These are phyloP conservation scores for Penicillium canescens DNA, from an alignment of 495 filamentous ascomycete species.

Conservation along the genomic window DNA sequence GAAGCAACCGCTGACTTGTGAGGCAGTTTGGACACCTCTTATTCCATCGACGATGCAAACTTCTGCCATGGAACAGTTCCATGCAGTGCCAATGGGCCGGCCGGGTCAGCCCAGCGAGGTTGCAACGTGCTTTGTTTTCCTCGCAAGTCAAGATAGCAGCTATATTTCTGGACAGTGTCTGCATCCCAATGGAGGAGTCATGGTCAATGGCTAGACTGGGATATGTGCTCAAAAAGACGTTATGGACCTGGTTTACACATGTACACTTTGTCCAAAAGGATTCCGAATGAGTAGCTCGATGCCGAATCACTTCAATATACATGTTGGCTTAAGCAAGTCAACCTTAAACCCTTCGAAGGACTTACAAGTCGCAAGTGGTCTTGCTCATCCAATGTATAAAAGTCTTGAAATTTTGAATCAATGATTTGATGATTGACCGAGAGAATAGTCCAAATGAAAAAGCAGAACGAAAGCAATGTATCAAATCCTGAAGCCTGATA, in stretches of 20 bases:
- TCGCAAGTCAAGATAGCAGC: slow-evolving; percentile 74
- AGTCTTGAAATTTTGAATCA: too few relatives aligned
- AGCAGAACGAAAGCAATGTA: slow-evolving; percentile 4
- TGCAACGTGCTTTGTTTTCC: slow-evolving; percentile 82
- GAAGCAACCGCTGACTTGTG: background rate
- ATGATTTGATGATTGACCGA: background rate
- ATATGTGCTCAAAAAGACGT: background rate
- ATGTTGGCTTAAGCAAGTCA: too few relatives aligned
- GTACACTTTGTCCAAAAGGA: too few relatives aligned
- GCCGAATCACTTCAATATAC: too few relatives aligned
- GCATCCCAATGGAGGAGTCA: slow-evolving; percentile 67
- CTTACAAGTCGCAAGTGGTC: too few relatives aligned
- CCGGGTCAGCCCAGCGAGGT: slow-evolving; percentile 79
- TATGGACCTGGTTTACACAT: too few relatives aligned
- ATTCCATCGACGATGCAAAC: slow-evolving; percentile 78
- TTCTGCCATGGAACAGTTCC: slow-evolving; percentile 70
- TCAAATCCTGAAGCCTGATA: slow-evolving; percentile 13
- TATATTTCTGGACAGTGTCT: slow-evolving; percentile 61
- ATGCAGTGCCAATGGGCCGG: slow-evolving; percentile 70
- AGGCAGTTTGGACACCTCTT: slow-evolving; percentile 74
- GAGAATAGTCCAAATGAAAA: slow-evolving; percentile 1
- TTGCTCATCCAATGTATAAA: too few relatives aligned
- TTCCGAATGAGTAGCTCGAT: too few relatives aligned
- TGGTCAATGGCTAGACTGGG: slow-evolving; percentile 55
- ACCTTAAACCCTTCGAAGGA: too few relatives aligned